Evolutionary conservation across 306 rosid genomes (phyloP).

Genomic region (Boehmeria nivea): DNA sequence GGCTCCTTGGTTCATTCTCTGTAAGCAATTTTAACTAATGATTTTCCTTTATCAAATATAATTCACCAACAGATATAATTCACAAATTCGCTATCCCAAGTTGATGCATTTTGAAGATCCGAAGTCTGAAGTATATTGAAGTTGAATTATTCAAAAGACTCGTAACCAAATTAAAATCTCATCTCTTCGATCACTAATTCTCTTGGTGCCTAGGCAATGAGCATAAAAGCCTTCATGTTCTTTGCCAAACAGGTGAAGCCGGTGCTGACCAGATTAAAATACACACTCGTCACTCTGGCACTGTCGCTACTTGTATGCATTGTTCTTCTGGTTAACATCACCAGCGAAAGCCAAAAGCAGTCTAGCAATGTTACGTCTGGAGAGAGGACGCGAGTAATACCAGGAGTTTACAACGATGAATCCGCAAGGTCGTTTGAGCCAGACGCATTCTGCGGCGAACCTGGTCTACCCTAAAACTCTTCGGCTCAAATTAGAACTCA

Average conservation of each 20-base stretch:
- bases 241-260: slow-evolving; percentile 69
- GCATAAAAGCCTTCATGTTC: too few relatives aligned
- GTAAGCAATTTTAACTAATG: too few relatives aligned
- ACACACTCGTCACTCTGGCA: slow-evolving; percentile 58
- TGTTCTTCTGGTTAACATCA: slow-evolving; percentile 43
- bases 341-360: slow-evolving; percentile 30
- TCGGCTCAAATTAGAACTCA: too few relatives aligned
- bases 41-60: neutral
- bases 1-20: slow-evolving; percentile 90
- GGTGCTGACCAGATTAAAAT: slow-evolving; percentile 65
- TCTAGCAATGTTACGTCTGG: slow-evolving; percentile 27
- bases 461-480: slow-evolving; percentile 37
- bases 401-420: slow-evolving; percentile 79
- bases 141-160: too few relatives aligned
- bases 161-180: too few relatives aligned
- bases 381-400: slow-evolving; percentile 50
- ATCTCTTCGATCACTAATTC: too few relatives aligned
- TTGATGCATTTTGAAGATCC: too few relatives aligned
- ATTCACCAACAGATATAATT: too few relatives aligned
- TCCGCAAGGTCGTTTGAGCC: slow-evolving; percentile 93
- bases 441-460: slow-evolving; percentile 87
- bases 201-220: too few relatives aligned
- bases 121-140: too few relatives aligned
- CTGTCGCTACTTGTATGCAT: slow-evolving; percentile 47
- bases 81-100: too few relatives aligned